phyloP scores from a whole-genome alignment of 805 yeast genomes.

The Teunomyces cretensis region DNA sequence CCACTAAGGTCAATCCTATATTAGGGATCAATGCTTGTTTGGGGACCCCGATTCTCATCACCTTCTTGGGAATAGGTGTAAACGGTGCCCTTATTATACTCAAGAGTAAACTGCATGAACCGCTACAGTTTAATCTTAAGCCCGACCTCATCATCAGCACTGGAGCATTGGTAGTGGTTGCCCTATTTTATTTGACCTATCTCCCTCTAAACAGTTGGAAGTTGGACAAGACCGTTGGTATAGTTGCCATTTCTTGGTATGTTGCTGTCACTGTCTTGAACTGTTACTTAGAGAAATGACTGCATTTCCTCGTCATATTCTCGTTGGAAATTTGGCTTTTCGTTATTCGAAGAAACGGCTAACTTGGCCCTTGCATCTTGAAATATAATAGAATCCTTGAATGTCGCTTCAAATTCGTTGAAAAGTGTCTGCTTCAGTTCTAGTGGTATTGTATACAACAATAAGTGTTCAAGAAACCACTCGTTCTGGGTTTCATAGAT shows the following conservation, averaged over 20 bases:
- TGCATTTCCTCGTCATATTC: constrained; percentile 1
- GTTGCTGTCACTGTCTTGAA: constrained; percentile 19
- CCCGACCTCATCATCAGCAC: constrained; percentile 24
- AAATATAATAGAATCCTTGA: constrained; percentile 9
- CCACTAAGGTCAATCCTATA: constrained; percentile 35
- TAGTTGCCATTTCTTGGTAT: constrained; percentile 21
- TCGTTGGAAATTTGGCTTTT: not conserved
- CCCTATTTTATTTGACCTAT: constrained; percentile 21
- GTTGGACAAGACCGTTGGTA: constrained; percentile 31
- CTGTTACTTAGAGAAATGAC: constrained; percentile 8
- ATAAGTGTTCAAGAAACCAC: constrained; percentile 33
- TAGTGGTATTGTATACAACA: constrained; percentile 21
- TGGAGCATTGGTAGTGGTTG: constrained; percentile 23
- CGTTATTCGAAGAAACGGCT: not conserved
- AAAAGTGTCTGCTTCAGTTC: constrained; percentile 22
- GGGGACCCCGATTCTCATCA: constrained; percentile 52
- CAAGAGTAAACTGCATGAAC: constrained; percentile 2
- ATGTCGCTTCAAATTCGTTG: constrained; percentile 17
- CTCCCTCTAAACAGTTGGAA: constrained; percentile 35
- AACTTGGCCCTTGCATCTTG: constrained; percentile 8
- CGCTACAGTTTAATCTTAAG: constrained; percentile 20
- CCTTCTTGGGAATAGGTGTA: constrained; percentile 51
- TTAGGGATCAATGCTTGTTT: constrained; percentile 52
- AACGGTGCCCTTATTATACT: constrained; percentile 29
- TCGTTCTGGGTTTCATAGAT: constrained; percentile 33